A percentile compares a stretch with the other conserved stretches of the same genome.
phyloP scores from a whole-genome alignment of 2,329 filamentous ascomycete species.

The Ramularia endophylla region DNA sequence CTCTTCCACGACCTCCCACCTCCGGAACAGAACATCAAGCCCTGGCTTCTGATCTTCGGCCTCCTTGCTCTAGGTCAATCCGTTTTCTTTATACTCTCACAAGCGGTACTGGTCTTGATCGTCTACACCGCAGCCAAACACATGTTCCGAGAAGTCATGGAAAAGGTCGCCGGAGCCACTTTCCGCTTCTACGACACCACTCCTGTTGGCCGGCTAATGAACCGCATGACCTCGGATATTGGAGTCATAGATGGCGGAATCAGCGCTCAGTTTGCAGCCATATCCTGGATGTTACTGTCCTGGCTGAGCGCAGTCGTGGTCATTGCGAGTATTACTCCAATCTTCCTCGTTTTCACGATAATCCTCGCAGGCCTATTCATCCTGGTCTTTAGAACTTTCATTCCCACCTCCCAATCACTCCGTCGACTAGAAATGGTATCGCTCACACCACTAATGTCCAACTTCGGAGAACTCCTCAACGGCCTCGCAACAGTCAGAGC shows the following conservation, averaged over 20 bases:
- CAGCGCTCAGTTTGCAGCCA: constrained; percentile 63
- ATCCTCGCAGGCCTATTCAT: constrained; percentile 63
- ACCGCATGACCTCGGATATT: constrained; percentile 84
- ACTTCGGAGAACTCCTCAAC: constrained; percentile 82
- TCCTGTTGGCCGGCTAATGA: constrained; percentile 84
- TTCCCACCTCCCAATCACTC: constrained; percentile 77
- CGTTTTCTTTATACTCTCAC: constrained; percentile 54
- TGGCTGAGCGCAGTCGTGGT: constrained; percentile 69
- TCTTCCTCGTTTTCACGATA: constrained; percentile 68
- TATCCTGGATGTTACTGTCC: constrained; percentile 63
- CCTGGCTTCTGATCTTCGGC: constrained; percentile 70
- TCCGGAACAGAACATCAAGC: constrained; percentile 59
- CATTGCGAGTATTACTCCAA: constrained; percentile 71
- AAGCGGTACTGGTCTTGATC: constrained; percentile 67
- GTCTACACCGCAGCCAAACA: constrained; percentile 70
- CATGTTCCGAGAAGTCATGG: constrained; percentile 68
- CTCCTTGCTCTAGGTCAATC: constrained; percentile 58
- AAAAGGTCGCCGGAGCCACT: constrained; percentile 67
- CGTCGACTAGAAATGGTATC: constrained; percentile 85
- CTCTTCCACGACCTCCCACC: constrained; percentile 54
- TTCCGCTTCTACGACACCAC: constrained; percentile 92
- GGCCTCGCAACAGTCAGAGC: constrained; percentile 82
- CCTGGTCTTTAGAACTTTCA: constrained; percentile 66
- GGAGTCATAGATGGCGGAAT: constrained; percentile 85
- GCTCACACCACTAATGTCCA: constrained; percentile 80